Conservation (phyloP, 139 green algal species). For the Chlorella vulgaris region DNA sequence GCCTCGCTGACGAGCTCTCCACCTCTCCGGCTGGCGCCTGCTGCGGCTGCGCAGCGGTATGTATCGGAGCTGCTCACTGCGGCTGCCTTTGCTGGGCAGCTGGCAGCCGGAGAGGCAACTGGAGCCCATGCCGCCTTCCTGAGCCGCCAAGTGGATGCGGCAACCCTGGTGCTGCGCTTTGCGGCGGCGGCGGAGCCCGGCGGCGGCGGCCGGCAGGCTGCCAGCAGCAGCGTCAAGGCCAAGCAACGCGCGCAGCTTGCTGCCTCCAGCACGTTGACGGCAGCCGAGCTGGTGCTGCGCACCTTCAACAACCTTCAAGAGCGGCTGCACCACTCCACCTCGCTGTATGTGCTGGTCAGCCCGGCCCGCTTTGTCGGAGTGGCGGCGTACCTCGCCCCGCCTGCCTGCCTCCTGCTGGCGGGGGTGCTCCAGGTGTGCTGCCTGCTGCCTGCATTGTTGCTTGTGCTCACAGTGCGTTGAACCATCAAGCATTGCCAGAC, state of each 20-base stretch:
- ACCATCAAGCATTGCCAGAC: not conserved
- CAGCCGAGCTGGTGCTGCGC: constrained; percentile 5
- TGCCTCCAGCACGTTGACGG: not conserved
- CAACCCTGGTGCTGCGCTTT: constrained; percentile 19
- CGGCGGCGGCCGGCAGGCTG: not conserved
- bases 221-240: not conserved
- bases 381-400: constrained; percentile 69
- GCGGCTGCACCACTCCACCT: constrained; percentile 81
- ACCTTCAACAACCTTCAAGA: constrained; percentile 82
- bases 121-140: constrained; percentile 10
- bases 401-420: constrained; percentile 57
- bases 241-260: not conserved
- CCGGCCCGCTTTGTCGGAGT: constrained; percentile 66
- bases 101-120: constrained; percentile 11
- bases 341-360: constrained; percentile 70
- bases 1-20: not conserved
- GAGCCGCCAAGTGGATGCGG: constrained; percentile 5
- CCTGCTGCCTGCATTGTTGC: not conserved
- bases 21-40: not conserved
- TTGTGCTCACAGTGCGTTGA: not conserved
- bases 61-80: not conserved
- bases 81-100: constrained; percentile 16
- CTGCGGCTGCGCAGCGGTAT: not conserved
- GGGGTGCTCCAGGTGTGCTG: constrained; percentile 70
- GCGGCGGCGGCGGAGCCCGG: not conserved